Conservation (phyloP, 1,139 yeast species). For the Saccharomycopsis hybrid region DNA sequence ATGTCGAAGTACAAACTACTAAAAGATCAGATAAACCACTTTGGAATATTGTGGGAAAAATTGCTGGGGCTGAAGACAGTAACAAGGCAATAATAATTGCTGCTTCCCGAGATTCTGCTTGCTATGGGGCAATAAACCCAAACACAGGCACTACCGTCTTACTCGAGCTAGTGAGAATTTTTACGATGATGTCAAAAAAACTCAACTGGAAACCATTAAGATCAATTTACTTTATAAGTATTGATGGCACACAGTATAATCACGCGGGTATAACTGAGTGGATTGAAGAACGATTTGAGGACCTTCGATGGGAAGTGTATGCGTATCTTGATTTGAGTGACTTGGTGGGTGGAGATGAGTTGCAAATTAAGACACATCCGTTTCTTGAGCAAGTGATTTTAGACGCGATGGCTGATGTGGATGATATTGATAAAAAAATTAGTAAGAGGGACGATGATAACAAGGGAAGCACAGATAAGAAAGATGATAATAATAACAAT, state of each 20-base stretch:
- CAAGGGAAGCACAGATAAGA: no score
- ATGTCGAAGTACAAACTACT: constrained; percentile 5
- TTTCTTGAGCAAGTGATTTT: constrained; percentile 31
- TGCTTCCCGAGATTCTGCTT: constrained; percentile 73
- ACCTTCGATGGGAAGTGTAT: constrained; percentile 54
- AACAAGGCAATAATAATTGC: constrained; percentile 75
- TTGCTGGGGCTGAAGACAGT: constrained; percentile 74
- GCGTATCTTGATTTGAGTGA: constrained; percentile 75
- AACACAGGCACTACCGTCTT: constrained; percentile 72
- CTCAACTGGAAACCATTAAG: constrained; percentile 82
- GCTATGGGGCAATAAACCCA: constrained; percentile 69
- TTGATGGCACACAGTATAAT: constrained; percentile 81
- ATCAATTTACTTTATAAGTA: constrained; percentile 75
- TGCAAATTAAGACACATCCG: constrained; percentile 64
- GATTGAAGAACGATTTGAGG: constrained; percentile 52
- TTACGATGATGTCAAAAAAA: constrained; percentile 59
- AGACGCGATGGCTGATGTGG: constrained; percentile 37
- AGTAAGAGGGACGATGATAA: no score
- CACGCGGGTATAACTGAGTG: constrained; percentile 81
- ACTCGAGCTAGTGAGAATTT: constrained; percentile 63
- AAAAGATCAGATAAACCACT: constrained; percentile 56
- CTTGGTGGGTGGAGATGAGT: constrained; percentile 61
- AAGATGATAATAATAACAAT: not conserved
- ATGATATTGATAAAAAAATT: constrained; percentile 13
- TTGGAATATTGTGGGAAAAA: constrained; percentile 75